phyloP scores from a whole-genome alignment of 768 basidiomycete species.

The Tylopilus sp. region DNA sequence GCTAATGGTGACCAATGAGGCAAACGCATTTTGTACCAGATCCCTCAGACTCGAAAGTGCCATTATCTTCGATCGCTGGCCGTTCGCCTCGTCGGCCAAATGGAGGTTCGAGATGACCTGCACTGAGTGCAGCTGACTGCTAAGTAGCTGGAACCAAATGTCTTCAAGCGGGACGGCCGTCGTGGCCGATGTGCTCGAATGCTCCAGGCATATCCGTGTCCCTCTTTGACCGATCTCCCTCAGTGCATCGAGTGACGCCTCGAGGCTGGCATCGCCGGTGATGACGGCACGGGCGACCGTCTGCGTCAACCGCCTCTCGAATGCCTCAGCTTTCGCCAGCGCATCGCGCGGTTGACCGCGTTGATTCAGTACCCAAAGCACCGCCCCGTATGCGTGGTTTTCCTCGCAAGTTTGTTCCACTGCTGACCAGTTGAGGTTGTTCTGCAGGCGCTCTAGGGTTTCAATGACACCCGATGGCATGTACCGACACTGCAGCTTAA shows the following conservation, averaged over 20 bases:
- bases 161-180: slow-evolving; percentile 62
- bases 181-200: slow-evolving; percentile 45
- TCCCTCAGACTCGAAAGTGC: slow-evolving; percentile 55
- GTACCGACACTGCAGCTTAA: slow-evolving; percentile 70
- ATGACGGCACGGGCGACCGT: slow-evolving; percentile 40
- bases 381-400: slow-evolving; percentile 65
- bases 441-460: slow-evolving; percentile 51
- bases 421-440: slow-evolving; percentile 52
- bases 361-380: slow-evolving; percentile 75
- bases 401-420: slow-evolving; percentile 65
- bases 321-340: slow-evolving; percentile 60
- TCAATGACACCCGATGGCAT: slow-evolving; percentile 61
- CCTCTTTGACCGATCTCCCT: slow-evolving; percentile 58
- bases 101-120: slow-evolving; percentile 58
- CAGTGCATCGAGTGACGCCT: slow-evolving; percentile 45
- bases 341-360: slow-evolving; percentile 62
- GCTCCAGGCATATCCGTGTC: slow-evolving; percentile 65
- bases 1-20: slow-evolving; percentile 78
- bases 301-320: slow-evolving; percentile 49
- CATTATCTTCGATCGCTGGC: slow-evolving; percentile 19
- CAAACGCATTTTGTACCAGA: slow-evolving; percentile 82
- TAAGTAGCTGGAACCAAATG: slow-evolving; percentile 85
- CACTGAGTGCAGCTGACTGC: slow-evolving; percentile 75
- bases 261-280: slow-evolving; percentile 22
- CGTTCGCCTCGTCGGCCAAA: slow-evolving; percentile 19